phyloP scores from a whole-genome alignment of 768 basidiomycete species.

The Aureoboletus auriporus region DNA sequence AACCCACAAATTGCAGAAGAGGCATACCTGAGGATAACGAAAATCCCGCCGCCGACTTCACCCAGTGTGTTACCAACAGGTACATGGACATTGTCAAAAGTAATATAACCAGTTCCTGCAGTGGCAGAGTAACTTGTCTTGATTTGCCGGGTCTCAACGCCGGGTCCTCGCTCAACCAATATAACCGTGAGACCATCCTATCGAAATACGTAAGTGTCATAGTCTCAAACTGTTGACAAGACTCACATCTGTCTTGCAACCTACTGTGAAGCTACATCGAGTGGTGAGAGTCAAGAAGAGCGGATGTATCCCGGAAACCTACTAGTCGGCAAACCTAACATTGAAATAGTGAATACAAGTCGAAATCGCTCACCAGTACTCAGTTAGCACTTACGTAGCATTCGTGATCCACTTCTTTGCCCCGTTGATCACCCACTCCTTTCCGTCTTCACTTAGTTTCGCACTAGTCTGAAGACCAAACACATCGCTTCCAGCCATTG shows the following conservation, averaged over 20 bases:
- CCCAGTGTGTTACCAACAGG: slow-evolving; percentile 85
- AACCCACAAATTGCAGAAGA: neutral
- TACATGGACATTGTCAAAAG: slow-evolving; percentile 80
- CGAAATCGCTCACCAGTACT: neutral
- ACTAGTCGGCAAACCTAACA: slow-evolving; percentile 40
- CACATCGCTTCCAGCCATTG: slow-evolving; percentile 72
- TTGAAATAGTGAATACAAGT: slow-evolving; percentile 5
- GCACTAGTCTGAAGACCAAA: slow-evolving; percentile 59
- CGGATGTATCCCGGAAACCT: neutral
- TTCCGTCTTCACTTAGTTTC: slow-evolving; percentile 61
- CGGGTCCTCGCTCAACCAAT: slow-evolving; percentile 58
- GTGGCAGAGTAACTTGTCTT: slow-evolving; percentile 83
- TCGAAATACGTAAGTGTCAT: slow-evolving; percentile 20
- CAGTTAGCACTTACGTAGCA: slow-evolving; percentile 34
- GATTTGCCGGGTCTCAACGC: slow-evolving; percentile 65
- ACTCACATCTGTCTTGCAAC: slow-evolving; percentile 49
- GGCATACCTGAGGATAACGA: slow-evolving; percentile 51
- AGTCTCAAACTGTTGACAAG: slow-evolving; percentile 6
- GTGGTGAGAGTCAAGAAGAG: slow-evolving; percentile 1
- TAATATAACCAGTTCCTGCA: slow-evolving; percentile 84
- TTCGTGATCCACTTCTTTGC: slow-evolving; percentile 77
- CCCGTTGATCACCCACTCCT: slow-evolving; percentile 65
- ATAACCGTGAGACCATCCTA: slow-evolving; percentile 61
- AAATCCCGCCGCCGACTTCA: slow-evolving; percentile 53
- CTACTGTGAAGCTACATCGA: slow-evolving; percentile 53